These are phyloP conservation scores for Zizania palustris DNA, from an alignment of 202 grass and related monocot species.

Conservation along the genomic window DNA sequence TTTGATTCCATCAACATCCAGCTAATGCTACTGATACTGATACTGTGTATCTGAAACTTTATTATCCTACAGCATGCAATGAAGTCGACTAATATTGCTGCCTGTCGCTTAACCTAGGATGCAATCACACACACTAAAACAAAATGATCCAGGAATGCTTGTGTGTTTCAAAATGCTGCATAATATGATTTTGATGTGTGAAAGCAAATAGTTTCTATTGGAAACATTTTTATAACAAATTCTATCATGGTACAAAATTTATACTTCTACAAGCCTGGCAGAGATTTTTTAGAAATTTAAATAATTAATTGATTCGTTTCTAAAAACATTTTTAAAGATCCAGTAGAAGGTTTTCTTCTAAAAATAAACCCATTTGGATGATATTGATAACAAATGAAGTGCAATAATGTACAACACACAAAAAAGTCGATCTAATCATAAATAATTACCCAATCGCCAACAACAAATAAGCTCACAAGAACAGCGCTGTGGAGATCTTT, in stretches of 20 bases:
- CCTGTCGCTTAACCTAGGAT: not conserved
- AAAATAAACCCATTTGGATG: slow-evolving; percentile 1
- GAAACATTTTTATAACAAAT: not conserved
- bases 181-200: slow-evolving; percentile 8
- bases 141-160: not conserved
- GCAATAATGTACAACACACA: not conserved
- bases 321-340: too few relatives aligned
- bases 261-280: not conserved
- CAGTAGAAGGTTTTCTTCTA: not conserved
- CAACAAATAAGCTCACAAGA: slow-evolving; percentile 84
- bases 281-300: not conserved
- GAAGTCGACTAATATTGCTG: not conserved
- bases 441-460: slow-evolving; percentile 80
- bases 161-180: not conserved
- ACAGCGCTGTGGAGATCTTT: slow-evolving; percentile 74
- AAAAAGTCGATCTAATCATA: not conserved
- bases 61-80: not conserved
- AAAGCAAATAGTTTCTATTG: not conserved
- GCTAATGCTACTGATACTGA: not conserved
- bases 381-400: not conserved
- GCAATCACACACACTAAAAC: not conserved
- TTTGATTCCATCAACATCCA: not conserved
- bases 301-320: not conserved
- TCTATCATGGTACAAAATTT: not conserved
- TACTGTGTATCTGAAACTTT: not conserved